phyloP scores from a whole-genome alignment of 257 asterid genomes.

The Paulownia fortunei region DNA sequence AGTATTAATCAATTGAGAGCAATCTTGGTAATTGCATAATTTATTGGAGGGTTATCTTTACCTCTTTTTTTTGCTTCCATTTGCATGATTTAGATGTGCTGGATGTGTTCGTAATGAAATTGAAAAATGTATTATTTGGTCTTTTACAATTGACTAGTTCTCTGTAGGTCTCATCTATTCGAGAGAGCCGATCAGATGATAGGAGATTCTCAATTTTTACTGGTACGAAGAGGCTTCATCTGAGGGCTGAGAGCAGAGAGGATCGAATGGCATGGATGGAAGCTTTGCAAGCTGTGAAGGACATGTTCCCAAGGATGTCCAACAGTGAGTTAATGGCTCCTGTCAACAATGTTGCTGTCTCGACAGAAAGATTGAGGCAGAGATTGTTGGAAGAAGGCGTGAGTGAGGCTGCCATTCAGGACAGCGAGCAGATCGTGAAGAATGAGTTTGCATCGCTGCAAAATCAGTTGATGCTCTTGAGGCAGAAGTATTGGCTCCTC shows the following conservation, averaged over 20 bases:
- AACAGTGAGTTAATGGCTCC: conserved; percentile 96
- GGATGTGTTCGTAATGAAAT: conserved; percentile 6
- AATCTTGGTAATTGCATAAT: conserved; percentile 1
- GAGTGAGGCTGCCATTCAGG: conserved; percentile 75
- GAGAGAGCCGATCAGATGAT: conserved; percentile 92
- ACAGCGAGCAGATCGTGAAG: conserved; percentile 82
- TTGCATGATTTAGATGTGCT: neutral
- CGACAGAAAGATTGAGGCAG: conserved; percentile 80
- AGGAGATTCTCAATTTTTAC: conserved; percentile 92
- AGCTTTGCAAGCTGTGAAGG: conserved; percentile 91
- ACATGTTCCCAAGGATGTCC: conserved; percentile 92
- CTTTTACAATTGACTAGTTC: conserved; percentile 41
- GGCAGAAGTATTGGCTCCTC: conserved; percentile 88
- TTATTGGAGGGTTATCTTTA: neutral
- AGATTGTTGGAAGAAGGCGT: conserved; percentile 75
- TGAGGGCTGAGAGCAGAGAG: conserved; percentile 89
- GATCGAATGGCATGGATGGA: conserved; percentile 90
- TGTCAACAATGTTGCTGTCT: conserved; percentile 59
- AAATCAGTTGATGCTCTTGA: conserved; percentile 71
- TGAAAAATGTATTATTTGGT: neutral
- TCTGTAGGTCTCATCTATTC: conserved; percentile 82
- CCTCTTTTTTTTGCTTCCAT: conserved; percentile 1
- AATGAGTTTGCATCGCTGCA: conserved; percentile 79
- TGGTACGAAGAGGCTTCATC: conserved; percentile 89
- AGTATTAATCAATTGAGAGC: neutral